Conservation (phyloP, 129 eudicot species). For the Centaurea solstitialis region DNA sequence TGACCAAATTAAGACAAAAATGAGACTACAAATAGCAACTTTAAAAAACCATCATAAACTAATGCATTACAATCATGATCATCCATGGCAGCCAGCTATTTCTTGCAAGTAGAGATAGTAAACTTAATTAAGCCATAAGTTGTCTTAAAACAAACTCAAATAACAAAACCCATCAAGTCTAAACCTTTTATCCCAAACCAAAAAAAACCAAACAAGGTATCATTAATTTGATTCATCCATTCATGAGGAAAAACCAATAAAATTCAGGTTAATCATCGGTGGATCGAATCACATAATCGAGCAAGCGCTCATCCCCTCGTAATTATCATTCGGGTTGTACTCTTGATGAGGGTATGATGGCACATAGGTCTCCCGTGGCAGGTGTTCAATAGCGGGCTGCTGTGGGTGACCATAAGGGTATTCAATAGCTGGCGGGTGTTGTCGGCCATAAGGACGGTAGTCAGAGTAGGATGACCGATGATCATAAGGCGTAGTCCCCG, state of each 20-base stretch:
- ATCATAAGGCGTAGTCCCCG: neutral
- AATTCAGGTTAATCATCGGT: no score
- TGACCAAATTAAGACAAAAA: no score
- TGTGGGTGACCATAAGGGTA: neutral
- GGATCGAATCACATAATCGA: constrained; percentile 25
- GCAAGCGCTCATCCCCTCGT: constrained; percentile 30
- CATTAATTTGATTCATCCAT: neutral
- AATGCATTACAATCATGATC: no score
- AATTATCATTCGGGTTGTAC: constrained; percentile 11
- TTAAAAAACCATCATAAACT: no score
- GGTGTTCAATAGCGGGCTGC: neutral
- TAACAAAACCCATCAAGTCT: neutral
- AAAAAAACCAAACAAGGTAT: neutral
- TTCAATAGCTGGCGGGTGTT: neutral
- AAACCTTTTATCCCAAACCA: neutral
- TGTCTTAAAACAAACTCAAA: neutral
- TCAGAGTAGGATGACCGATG: neutral
- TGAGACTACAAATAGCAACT: no score
- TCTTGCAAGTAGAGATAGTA: no score
- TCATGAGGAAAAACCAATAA: neutral
- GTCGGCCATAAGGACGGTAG: neutral
- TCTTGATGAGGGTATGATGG: constrained; percentile 35
- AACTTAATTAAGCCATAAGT: neutral
- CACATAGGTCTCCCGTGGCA: constrained; percentile 24
- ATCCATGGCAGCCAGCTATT: no score